Base-by-base conservation (phyloP, 2,329 filamentous ascomycete species). In the Colletotrichum sp. region DNA sequence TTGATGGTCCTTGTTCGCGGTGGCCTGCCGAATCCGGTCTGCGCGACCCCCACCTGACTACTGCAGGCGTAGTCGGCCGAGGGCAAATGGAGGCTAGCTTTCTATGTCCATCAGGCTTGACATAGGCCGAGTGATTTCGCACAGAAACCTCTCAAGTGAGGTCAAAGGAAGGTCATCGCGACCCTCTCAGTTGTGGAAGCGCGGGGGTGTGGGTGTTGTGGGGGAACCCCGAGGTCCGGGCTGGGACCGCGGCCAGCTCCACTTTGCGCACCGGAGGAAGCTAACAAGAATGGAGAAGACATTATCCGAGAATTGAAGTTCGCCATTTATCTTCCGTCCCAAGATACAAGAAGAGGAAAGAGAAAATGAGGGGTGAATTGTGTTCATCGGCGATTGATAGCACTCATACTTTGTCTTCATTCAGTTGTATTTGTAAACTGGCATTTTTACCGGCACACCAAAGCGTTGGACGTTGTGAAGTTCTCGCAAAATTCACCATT, bases 61-160 rank as follows among this genome's bases (percentile, higher is more conserved):
- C 44, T 52, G n/a, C n/a, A 22, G 44, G 11, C 44, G 11, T 22
- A 15, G 44, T 22, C 44, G n/a, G n/a, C 3, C 44, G n/a, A 52
- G 44, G 44, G 44, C 44, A 52, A 22, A 52, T 52, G 44, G 44
- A 52, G 2, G 44, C 11, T 52, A 22, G 44, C 44, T 22, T 13
- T n/a, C n/a, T 6, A 52, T 52, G 3, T 13, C n/a, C 11, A 8
- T 1, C 11, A 52, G 8, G 11, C n/a, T 22, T 13, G 6, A 52
- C 5, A 49, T 22, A 12, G 4, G 3, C 3, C 19, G 12, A 12
- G 3, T n/a, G 19, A 0, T 6, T 5, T 49, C 39, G 0, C 19
- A n/a, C 4, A 22, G 11, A 8, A 22, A 22, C 8, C 44, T 52
- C 44, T 19, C 44, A 52, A 13, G n/a, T 25, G 6, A 52, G 22